Percentiles rank a stretch among this genome's conserved stretches.
Evolutionary conservation across 2,329 filamentous ascomycete species (phyloP).

Genomic region (Trichoderma breve): DNA sequence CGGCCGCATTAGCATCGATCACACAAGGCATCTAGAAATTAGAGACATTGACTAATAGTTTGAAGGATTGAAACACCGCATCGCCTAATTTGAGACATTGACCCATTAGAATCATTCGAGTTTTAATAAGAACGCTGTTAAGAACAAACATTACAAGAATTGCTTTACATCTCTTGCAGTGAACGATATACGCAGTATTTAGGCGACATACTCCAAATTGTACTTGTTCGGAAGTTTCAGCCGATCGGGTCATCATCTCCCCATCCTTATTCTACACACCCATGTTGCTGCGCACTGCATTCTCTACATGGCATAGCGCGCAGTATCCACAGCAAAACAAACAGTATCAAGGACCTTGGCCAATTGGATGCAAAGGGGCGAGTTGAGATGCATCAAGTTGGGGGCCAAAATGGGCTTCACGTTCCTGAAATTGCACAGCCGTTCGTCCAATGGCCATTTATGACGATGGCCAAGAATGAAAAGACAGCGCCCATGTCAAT

Average conservation of each 20-base stretch:
- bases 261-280: background rate
- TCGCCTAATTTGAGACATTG: background rate
- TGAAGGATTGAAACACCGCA: background rate
- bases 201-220: too few species aligned
- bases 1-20: background rate
- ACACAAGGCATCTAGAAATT: background rate
- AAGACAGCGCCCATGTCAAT: background rate
- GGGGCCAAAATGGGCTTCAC: background rate
- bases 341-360: background rate
- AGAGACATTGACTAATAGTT: background rate
- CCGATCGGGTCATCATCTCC: background rate
- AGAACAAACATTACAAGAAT: background rate
- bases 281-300: slow-evolving; percentile 6
- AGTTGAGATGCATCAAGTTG: background rate
- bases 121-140: too few species aligned
- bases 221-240: background rate
- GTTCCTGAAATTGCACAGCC: background rate
- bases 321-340: background rate
- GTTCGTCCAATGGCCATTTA: background rate
- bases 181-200: too few species aligned
- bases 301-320: slow-evolving; percentile 11
- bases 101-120: background rate
- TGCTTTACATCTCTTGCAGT: background rate
- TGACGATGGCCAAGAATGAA: background rate
- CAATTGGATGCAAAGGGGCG: background rate